A percentile compares a stretch with the other conserved stretches of the same genome.
phyloP scores from a whole-genome alignment of 2,329 filamentous ascomycete genomes.

The Fusarium annulatum region DNA sequence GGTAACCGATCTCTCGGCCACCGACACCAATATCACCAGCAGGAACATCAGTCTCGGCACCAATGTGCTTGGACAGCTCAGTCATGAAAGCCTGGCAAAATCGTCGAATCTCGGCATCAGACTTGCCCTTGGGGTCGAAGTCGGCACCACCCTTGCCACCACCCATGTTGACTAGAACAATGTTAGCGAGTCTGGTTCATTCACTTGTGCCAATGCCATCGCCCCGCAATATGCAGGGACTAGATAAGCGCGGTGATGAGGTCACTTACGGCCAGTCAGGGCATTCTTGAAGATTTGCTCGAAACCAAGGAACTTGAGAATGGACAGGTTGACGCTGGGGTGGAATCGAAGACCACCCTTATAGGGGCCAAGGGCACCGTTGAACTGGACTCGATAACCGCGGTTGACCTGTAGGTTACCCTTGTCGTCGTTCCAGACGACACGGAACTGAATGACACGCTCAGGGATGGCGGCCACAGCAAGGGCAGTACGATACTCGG shows the following conservation, averaged over 20 bases:
- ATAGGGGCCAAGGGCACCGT: slow-evolving; percentile 96
- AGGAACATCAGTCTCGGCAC: slow-evolving; percentile 94
- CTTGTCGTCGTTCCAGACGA: slow-evolving; percentile 96
- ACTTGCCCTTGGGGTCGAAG: slow-evolving; percentile 99
- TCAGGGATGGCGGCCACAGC: slow-evolving; percentile 90
- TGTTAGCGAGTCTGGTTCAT: slow-evolving; percentile 27
- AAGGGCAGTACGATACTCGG: slow-evolving; percentile 93
- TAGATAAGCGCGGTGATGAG: background rate
- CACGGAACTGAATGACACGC: slow-evolving; percentile 96
- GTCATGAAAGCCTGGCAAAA: slow-evolving; percentile 98
- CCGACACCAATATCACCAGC: slow-evolving; percentile 97
- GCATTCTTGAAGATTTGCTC: slow-evolving; percentile 99
- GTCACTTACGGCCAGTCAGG: slow-evolving; percentile 83
- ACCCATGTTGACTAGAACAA: slow-evolving; percentile 73
- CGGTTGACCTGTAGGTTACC: slow-evolving; percentile 91
- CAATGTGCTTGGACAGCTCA: slow-evolving; percentile 95
- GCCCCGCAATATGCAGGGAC: slow-evolving; percentile 34
- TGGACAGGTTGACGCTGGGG: slow-evolving; percentile 82
- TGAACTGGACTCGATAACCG: slow-evolving; percentile 97
- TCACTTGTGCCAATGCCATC: background rate
- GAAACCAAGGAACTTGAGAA: slow-evolving; percentile 97
- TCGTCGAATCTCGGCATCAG: slow-evolving; percentile 94
- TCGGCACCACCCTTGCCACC: slow-evolving; percentile 98
- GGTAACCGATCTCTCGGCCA: slow-evolving; percentile 90
- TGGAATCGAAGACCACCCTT: slow-evolving; percentile 98